phyloP scores from a whole-genome alignment of 2,329 filamentous ascomycete species.

The Sphaceloma murrayae region DNA sequence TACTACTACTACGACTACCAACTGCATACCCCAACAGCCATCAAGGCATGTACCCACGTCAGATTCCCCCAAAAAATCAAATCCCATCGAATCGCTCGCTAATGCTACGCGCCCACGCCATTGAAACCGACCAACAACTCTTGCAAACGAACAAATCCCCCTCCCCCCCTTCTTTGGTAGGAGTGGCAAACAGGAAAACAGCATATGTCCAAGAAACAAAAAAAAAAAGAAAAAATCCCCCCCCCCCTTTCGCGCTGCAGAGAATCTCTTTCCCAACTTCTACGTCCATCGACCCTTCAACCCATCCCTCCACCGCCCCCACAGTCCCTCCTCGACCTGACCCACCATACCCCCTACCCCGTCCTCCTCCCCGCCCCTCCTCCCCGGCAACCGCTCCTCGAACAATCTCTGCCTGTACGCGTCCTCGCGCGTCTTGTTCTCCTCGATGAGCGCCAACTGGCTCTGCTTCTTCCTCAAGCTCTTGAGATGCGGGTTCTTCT shows the following conservation, averaged over 20 bases:
- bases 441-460: conserved; percentile 17
- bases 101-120: no score
- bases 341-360: conserved; percentile 86
- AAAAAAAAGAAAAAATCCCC: no score
- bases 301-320: conserved; percentile 80
- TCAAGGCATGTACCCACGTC: not conserved
- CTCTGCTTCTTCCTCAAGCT: conserved; percentile 48
- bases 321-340: conserved; percentile 80
- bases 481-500: conserved; percentile 77
- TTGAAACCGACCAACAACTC: no score
- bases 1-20: not conserved
- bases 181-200: not conserved
- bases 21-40: no score
- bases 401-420: conserved; percentile 34
- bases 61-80: not conserved
- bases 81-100: not conserved
- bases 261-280: conserved; percentile 19
- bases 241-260: not conserved
- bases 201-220: conserved; percentile 3
- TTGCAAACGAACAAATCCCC: not conserved
- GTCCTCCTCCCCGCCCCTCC: conserved; percentile 34
- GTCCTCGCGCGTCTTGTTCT: conserved; percentile 31
- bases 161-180: no score
- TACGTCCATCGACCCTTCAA: conserved; percentile 46
- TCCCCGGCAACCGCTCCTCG: conserved; percentile 48